phyloP scores from a whole-genome alignment of 75 land plant genomes.

The Chamaecyparis obtusa region DNA sequence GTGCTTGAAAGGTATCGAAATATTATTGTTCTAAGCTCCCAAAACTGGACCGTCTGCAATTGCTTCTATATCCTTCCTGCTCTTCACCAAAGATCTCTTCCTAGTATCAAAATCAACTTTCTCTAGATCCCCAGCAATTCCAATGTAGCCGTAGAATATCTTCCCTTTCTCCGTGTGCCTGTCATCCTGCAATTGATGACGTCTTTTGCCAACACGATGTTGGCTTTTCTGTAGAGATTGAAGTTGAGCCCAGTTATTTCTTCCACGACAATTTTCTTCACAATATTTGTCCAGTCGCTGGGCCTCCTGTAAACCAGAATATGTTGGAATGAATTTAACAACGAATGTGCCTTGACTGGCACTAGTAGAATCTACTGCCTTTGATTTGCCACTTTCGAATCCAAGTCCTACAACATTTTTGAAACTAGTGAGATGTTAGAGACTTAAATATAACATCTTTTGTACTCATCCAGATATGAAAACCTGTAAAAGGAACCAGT shows the following conservation, averaged over 20 bases:
- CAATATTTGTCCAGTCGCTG: constrained; percentile 47
- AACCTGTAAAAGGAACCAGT: background rate
- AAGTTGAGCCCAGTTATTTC: constrained; percentile 22
- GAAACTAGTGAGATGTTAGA: background rate
- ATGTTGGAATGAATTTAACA: constrained; percentile 36
- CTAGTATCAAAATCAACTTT: constrained; percentile 39
- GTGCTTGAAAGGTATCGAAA: background rate
- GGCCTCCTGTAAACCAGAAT: constrained; percentile 53
- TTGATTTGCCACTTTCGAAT: constrained; percentile 21
- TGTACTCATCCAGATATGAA: background rate
- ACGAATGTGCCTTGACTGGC: constrained; percentile 30
- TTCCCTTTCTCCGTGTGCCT: background rate
- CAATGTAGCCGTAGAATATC: constrained; percentile 47
- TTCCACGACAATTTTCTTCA: constrained; percentile 36
- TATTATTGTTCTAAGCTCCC: background rate
- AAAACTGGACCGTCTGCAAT: constrained; percentile 35
- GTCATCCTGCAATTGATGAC: constrained; percentile 3
- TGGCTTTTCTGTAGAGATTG: constrained; percentile 14
- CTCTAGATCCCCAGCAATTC: constrained; percentile 42
- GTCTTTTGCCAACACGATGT: background rate
- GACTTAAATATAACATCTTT: background rate
- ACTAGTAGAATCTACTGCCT: constrained; percentile 23
- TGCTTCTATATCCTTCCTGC: constrained; percentile 54
- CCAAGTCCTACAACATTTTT: constrained; percentile 28
- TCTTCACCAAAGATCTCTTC: constrained; percentile 33